Evolutionary conservation across 2,329 filamentous ascomycete species (phyloP).

Genomic region (Colletotrichum shisoi): DNA sequence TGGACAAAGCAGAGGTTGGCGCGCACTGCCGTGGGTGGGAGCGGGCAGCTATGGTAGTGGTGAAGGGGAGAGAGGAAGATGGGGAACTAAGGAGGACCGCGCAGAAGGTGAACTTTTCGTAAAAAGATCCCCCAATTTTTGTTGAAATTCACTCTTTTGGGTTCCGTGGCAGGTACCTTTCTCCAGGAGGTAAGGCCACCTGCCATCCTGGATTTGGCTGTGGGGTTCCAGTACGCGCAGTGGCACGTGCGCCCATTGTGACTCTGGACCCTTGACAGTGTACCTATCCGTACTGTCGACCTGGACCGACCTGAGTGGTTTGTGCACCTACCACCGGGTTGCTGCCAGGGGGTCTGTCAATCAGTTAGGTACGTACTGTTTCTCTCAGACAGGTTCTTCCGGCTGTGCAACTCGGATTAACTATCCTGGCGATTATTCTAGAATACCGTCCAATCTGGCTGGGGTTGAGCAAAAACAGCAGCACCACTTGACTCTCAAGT

Average conservation of each 20-base stretch:
- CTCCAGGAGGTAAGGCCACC: slow-evolving; percentile 32
- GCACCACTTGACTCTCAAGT: not conserved
- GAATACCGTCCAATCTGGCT: slow-evolving; percentile 15
- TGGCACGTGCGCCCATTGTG: slow-evolving; percentile 32
- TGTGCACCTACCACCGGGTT: no score
- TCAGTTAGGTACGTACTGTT: not conserved
- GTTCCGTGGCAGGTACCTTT: slow-evolving; percentile 36
- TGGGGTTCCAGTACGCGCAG: slow-evolving; percentile 26
- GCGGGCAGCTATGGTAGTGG: slow-evolving; percentile 16
- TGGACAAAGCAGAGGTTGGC: slow-evolving; percentile 20
- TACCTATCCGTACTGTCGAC: not conserved
- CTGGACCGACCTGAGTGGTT: no score
- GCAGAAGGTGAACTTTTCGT: slow-evolving; percentile 35
- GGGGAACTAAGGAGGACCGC: slow-evolving; percentile 34
- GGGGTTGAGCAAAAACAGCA: slow-evolving; percentile 19
- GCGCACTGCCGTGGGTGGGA: slow-evolving; percentile 20
- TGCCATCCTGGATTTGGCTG: slow-evolving; percentile 29
- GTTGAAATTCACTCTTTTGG: slow-evolving; percentile 41
- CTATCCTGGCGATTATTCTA: slow-evolving; percentile 21
- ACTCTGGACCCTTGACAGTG: slow-evolving; percentile 31
- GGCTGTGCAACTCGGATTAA: slow-evolving; percentile 14
- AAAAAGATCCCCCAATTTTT: slow-evolving; percentile 36
- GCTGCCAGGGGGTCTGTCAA: not conserved
- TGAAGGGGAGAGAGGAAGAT: slow-evolving; percentile 36
- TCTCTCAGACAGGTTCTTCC: not conserved